Conservation (phyloP, 2,329 filamentous ascomycete species). For the Mollisia scopiformis region DNA sequence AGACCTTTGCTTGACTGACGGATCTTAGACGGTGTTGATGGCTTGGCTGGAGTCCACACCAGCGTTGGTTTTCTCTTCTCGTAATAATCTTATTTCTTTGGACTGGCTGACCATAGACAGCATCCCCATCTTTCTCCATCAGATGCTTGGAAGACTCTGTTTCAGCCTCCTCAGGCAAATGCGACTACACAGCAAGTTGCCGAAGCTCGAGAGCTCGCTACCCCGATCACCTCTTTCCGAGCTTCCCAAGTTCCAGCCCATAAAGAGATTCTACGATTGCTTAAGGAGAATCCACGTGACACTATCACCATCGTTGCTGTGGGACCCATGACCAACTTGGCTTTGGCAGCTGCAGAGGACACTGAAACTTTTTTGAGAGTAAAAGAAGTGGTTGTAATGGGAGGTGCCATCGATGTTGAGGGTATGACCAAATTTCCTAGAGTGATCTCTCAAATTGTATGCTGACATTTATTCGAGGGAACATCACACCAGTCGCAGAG, state of each 20-base stretch:
- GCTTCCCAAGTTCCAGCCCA: conserved; percentile 76
- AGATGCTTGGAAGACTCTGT: conserved; percentile 75
- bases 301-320: conserved; percentile 90
- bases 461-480: conserved; percentile 40
- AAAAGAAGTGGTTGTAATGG: conserved; percentile 96
- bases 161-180: conserved; percentile 50
- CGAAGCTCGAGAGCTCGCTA: conserved; percentile 33
- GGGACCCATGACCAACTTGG: conserved; percentile 92
- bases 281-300: conserved; percentile 78
- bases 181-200: conserved; percentile 49
- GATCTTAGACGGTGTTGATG: conserved; percentile 69
- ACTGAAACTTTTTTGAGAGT: conserved; percentile 85
- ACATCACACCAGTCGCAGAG: conserved; percentile 83
- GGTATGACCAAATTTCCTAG: conserved; percentile 46
- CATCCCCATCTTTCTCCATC: conserved; percentile 74
- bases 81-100: neutral
- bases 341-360: conserved; percentile 84
- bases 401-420: conserved; percentile 75
- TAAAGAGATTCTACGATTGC: conserved; percentile 85
- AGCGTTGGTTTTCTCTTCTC: conserved; percentile 41
- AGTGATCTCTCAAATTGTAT: neutral
- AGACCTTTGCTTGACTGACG: neutral
- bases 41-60: conserved; percentile 75
- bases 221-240: conserved; percentile 63
- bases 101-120: conserved; percentile 42